Evolutionary conservation across 495 filamentous ascomycete species (phyloP), one percentile per base, ranked within the genome.

Genomic region (Hypomontagnella submonticulosa): DNA sequence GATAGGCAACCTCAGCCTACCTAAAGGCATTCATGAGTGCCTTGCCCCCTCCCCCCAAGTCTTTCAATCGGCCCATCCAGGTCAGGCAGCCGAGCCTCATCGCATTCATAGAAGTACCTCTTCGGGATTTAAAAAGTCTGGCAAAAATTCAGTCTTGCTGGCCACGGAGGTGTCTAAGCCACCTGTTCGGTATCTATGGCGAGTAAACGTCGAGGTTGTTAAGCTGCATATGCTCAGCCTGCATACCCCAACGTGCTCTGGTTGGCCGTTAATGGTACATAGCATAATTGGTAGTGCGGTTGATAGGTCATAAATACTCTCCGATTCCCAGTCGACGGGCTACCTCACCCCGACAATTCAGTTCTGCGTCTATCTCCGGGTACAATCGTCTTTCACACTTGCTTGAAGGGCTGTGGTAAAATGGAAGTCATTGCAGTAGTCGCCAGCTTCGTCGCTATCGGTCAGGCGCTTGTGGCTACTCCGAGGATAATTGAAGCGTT

Each of bases 361-460:
- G n/a, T 53, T 23, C 12, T n/a, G 2, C 19, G 2, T n/a, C 11
- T 3, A 20, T 38, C 8, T 23, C 1, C 4, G 7, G 32, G 27
- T 32, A 36, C 13, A 34, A 19, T 1, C 1, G 18, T 33, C 10
- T 9, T 9, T 13, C 16, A 5, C 11, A 10, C 30, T 30, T 49
- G 46, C 27, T 7, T 27, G 23, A 19, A 19, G 20, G 23, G 23
- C 23, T 15, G 15, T 13, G 15, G 13, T 16, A 46, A 46, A 4
- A 71, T 71, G 68, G 69, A 72, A 3, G 57, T 47, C 9, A 1
- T 70, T 15, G 27, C 42, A 19, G 52, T 58, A 3, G 30, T 63
- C 20, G 69, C 53, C 9, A 70, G 66, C 49, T 60, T 72, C 18
- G 57, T 72, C n/a, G 57, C 69, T 1, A 66, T 72, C 44, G 66